Base-by-base conservation (phyloP, 805 yeast genomes). In the Starmerella riodocensis region DNA sequence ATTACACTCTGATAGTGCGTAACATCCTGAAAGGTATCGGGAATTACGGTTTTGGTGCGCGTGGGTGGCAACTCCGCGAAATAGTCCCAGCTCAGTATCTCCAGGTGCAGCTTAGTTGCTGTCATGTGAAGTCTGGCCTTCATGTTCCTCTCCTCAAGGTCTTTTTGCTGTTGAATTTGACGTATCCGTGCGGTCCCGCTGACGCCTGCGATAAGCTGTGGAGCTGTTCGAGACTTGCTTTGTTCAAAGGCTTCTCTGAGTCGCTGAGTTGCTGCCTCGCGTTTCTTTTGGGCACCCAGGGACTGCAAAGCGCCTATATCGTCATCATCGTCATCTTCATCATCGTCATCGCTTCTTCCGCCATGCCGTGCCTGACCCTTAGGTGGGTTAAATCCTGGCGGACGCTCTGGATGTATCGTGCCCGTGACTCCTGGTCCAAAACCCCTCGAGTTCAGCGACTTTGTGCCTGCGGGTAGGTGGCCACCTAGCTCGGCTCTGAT, bases 61-160 rank as follows among this genome's bases (percentile, higher is more conserved):
- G 47, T 37, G 2, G 58, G 58, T 0, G 54, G 42, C 0, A 93
- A 93, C 41, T 61, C 72, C 4, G 71, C 78, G 32, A 65, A 72
- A 51, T 73, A 88, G 34, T 80, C 72, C 98, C 98, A 91, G 31
- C 66, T 63, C 41, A 91, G 62, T 6, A 91, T 67, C 6, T 68
- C 67, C 14, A 64, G 62, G 55, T 88, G 84, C 5, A 93, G 64
- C 2, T 93, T 85, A 42, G 71, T 75, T 55, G 84, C 59, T 52
- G 78, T 82, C 11, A 85, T 85, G 52, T 78, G 76, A 39, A 88
- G 63, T 48, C 97, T 69, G 47, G 70, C 64, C 48, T 93, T 71
- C 86, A 31, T 31, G 39, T 76, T 63, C 43, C 78, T 78, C 54
- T 79, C 86, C 29, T 77, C 88, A 26, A 63, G 57, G 49, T 73